Conservation (phyloP, 805 yeast species). For the Yamadazyma akitaensis region DNA sequence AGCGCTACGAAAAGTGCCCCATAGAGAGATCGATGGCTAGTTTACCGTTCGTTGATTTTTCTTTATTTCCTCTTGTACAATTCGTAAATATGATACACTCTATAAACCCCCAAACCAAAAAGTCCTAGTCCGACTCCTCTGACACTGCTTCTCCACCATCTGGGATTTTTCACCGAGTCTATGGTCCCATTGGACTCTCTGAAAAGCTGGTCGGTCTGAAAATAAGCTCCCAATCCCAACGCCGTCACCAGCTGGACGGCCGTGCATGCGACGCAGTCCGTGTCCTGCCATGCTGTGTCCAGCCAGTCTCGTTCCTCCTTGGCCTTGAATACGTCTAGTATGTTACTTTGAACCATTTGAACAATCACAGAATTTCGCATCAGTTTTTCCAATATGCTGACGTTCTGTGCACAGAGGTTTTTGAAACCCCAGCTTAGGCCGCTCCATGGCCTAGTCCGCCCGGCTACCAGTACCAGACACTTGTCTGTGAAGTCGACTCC, state of each 20-base stretch:
- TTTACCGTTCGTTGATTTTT: too few species aligned
- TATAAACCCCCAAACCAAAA: conserved; percentile 34
- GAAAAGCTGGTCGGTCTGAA: conserved; percentile 27
- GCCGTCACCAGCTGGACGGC: conserved; percentile 33
- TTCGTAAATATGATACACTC: conserved; percentile 13
- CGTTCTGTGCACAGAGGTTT: background rate
- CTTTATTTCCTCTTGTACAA: background rate
- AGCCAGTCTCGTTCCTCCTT: background rate
- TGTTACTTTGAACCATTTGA: conserved; percentile 15
- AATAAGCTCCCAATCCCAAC: conserved; percentile 33
- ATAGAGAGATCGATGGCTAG: too few species aligned
- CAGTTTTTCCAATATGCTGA: background rate
- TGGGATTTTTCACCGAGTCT: conserved; percentile 33
- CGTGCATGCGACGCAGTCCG: conserved; percentile 38
- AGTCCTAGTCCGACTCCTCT: conserved; percentile 31
- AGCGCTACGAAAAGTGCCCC: too few species aligned
- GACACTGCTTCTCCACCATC: conserved; percentile 38
- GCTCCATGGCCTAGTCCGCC: too few species aligned
- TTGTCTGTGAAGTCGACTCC: too few species aligned
- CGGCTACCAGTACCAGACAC: too few species aligned
- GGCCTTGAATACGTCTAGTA: conserved; percentile 7
- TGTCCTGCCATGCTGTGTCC: background rate
- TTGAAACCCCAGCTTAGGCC: too few species aligned
- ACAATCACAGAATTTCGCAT: background rate
- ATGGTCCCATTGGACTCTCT: conserved; percentile 28